Evolutionary conservation across 2,329 filamentous ascomycete genomes (phyloP), one percentile per base, ranked within the genome.

Genomic region (Aspergillus flavus): DNA sequence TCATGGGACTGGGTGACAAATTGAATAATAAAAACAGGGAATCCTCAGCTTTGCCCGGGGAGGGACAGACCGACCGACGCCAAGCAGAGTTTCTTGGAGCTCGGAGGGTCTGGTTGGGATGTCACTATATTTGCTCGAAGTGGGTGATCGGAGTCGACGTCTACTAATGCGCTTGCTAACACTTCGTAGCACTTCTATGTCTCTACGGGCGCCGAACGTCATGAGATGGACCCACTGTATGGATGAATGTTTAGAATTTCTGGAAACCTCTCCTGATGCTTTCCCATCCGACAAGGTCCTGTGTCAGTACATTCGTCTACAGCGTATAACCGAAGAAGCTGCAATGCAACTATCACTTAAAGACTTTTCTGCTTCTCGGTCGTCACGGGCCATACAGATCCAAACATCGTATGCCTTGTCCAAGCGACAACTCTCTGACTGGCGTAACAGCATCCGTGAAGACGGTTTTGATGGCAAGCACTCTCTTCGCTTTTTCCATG

Each of bases 181-280:
- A 36, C 12, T 45, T 30, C 45, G 1, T 36, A 59, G 58, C 9
- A 60, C 58, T 5, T 41, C 58, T 6, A 60, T 60, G 58, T 60
- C 58, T 28, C 48, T 60, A 0, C 58, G 36, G 14, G 36, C 50
- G 0, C 58, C 58, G 26, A 60, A 60, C 28, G 50, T 60, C 26
- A 60, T 60, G 58, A 54, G 58, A 26, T 60, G 58, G 58, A 60
- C 58, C 14, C 48, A 28, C 21, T 39, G 26, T 21, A 60, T 60
- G 58, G 58, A 55, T 9, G 23, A 60, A 46, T 60, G 58, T 11
- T 19, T 60, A 16, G 48, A 45, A 26, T 28, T 34, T 9, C 28
- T 60, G 19, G 58, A 55, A 7, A 55, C 36, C 21, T 60, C 48
- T 12, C 58, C 58, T 6, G 58, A 19, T 2, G 50, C 58, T 4